Evolutionary conservation across 202 grass and related monocot species (phyloP), one percentile per base, ranked within the genome.

Genomic region (Sporobolus alterniflorus): DNA sequence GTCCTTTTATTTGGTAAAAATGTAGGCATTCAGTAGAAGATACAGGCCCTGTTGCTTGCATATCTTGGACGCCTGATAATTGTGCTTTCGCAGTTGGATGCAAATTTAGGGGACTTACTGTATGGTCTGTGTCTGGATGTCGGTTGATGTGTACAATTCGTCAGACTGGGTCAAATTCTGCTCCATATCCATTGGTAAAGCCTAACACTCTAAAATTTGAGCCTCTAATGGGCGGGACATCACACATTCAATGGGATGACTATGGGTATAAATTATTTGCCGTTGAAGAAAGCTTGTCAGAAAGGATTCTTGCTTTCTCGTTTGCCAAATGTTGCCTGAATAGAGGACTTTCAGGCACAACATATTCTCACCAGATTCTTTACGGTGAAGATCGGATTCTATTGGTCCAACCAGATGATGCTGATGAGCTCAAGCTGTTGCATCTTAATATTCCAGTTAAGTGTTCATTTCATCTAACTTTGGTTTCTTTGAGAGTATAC

Each of bases 361-460:
- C 93, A 47, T 92, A 91, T 91, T 82, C 88, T 76, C 90, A 84
- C 2, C 96, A 98, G 79, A 86, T 96, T 90, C 84, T 98, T 74
- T 95, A 96, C 72, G 85, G 96, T 12, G 96, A 98, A 60, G 96
- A 98, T 86, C 82, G 91, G 60, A 80, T 98, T 78, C 84, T 98
- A 11, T 73, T 96, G 62, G 90, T 96, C 59, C 96, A 98, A 67
- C 79, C 85, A 7, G 96, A 96, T 90, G 93, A 90, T 85, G 90
- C 96, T 33, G 93, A 94, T 83, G 96, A 96, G 73, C 96, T 99
- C 63, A 99, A 99, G 84, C 89, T 96, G 59, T 75, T 99, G 74
- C 93, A 99, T 83, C 88, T 99, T 69, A 92, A 94, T 89, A 71
- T 96, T 90, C 96, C 96, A 92, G 96, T 99, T 95, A 96, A 83